These are phyloP conservation scores for Gamarada debralockiae DNA, from an alignment of 495 filamentous ascomycete genomes.

Conservation along the genomic window DNA sequence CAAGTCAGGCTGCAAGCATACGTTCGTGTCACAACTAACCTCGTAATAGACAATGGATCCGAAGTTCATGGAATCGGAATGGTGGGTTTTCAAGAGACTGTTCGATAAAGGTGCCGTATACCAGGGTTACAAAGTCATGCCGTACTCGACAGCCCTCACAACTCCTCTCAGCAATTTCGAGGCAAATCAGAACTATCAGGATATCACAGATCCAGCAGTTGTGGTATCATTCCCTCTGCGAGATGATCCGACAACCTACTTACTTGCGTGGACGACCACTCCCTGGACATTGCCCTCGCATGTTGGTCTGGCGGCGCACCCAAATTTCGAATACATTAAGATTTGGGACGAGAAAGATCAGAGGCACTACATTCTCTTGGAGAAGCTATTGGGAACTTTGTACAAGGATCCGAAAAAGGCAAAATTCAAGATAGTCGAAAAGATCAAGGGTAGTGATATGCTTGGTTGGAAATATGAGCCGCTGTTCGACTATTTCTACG, in stretches of 20 bases:
- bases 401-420: constrained; percentile 99
- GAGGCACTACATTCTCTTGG: constrained; percentile 84
- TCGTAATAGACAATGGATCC: constrained; percentile 77
- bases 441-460: constrained; percentile 83
- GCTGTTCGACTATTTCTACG: constrained; percentile 89
- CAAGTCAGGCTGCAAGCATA: constrained; percentile 25
- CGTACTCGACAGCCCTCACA: constrained; percentile 86
- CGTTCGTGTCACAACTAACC: constrained; percentile 6
- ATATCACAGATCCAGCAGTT: constrained; percentile 88
- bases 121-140: constrained; percentile 87
- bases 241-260: constrained; percentile 65
- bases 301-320: constrained; percentile 73
- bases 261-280: constrained; percentile 93
- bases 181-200: constrained; percentile 91
- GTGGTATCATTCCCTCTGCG: constrained; percentile 85
- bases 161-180: constrained; percentile 94
- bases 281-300: constrained; percentile 95
- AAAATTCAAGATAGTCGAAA: constrained; percentile 83
- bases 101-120: constrained; percentile 89
- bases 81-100: constrained; percentile 95
- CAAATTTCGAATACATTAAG: constrained; percentile 92
- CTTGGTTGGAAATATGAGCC: constrained; percentile 90
- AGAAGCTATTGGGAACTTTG: constrained; percentile 76
- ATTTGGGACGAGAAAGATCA: constrained; percentile 77
- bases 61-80: constrained; percentile 92